phyloP scores from a whole-genome alignment of 2,329 filamentous ascomycete species.

The Aureobasidium sp. region DNA sequence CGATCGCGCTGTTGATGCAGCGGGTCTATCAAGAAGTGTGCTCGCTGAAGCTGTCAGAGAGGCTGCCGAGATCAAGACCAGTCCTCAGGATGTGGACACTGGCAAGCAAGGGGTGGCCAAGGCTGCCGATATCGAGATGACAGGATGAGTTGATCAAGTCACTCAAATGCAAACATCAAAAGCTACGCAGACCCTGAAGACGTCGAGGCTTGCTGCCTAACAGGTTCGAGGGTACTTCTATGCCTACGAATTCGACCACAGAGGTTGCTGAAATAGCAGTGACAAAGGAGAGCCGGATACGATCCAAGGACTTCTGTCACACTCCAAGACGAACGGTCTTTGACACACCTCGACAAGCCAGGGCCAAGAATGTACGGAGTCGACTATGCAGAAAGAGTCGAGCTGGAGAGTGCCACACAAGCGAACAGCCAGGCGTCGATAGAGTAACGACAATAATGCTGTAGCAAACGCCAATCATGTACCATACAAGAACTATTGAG shows the following conservation, averaged over 20 bases:
- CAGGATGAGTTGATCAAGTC: slow-evolving; percentile 20
- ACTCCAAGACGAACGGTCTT: background rate
- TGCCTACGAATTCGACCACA: background rate
- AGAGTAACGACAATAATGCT: background rate
- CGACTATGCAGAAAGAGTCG: too few species aligned
- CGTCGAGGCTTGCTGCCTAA: background rate
- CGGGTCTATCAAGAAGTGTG: slow-evolving; percentile 50
- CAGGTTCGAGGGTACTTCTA: background rate
- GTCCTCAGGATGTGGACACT: slow-evolving; percentile 4
- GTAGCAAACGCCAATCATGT: background rate
- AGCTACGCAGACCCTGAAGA: background rate
- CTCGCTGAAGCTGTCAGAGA: slow-evolving; percentile 55
- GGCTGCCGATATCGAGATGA: slow-evolving; percentile 22
- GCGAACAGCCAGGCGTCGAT: background rate
- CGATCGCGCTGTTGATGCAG: slow-evolving; percentile 56
- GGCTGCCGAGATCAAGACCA: slow-evolving; percentile 35
- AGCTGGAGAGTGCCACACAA: background rate
- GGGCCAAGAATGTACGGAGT: background rate
- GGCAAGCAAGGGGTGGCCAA: slow-evolving; percentile 14
- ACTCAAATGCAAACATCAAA: background rate
- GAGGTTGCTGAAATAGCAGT: background rate
- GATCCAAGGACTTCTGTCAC: too few species aligned
- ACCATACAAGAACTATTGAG: background rate
- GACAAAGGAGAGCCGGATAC: too few species aligned
- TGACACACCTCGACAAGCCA: background rate